Conservation (phyloP, 148 eudicot species). For the Chenopodium suecicum region DNA sequence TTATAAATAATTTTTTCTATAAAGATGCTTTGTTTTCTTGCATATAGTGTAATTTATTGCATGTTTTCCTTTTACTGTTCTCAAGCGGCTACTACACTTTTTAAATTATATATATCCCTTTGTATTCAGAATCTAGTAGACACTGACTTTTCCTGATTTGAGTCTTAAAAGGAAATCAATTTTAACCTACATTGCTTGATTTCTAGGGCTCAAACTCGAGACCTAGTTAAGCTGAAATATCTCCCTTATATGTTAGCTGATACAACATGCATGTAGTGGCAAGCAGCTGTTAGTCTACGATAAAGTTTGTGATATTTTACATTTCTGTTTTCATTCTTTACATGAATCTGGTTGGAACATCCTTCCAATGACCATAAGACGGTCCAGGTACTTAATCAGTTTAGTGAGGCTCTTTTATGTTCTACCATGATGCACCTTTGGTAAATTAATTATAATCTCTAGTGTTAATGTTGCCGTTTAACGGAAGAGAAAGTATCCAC, state of each 20-base stretch:
- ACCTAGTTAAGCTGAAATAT: background rate
- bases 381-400: constrained; percentile 26
- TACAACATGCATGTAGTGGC: background rate
- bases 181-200: background rate
- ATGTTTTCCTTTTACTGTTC: background rate
- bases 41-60: background rate
- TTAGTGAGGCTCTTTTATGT: constrained; percentile 12
- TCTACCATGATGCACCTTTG: constrained; percentile 14
- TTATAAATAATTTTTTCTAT: constrained; percentile 12
- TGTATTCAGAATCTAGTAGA: background rate
- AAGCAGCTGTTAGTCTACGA: background rate
- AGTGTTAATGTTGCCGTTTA: constrained; percentile 4
- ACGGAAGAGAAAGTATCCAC: constrained; percentile 31
- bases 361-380: constrained; percentile 12
- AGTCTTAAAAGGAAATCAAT: background rate
- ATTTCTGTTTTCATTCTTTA: constrained; percentile 2
- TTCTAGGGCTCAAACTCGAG: background rate
- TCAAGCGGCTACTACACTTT: background rate
- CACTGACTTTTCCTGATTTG: background rate
- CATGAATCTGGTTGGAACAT: constrained; percentile 14
- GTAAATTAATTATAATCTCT: constrained; percentile 18
- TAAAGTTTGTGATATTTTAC: background rate
- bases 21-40: constrained; percentile 21
- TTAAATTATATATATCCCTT: background rate
- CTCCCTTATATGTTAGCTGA: background rate